Evolutionary conservation across 345 rosid genomes (phyloP), one percentile per base, ranked within the genome.

Genomic region (Chamaenerion angustifolium): DNA sequence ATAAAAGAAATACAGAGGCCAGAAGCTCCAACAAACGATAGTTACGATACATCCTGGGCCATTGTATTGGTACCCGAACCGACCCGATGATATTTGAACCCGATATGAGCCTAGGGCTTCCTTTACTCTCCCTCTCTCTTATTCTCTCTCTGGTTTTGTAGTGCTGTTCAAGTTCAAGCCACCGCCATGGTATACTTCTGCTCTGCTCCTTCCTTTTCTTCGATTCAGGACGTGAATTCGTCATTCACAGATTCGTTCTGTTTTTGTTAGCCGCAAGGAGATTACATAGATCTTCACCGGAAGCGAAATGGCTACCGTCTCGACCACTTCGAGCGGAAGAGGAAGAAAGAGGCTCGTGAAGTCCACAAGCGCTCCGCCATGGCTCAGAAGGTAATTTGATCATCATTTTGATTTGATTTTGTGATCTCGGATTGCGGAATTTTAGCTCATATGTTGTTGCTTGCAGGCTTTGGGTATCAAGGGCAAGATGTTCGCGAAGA

Each of bases 261-360:
- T 55, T 70, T 16, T 6, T 54, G 44, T 49, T 62, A 92, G 98
- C 83, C 95, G 59, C 98, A 87, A 78, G 96, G 96, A 59, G 93
- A 92, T 80, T 68, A 87, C 62, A 92, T 87, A 21, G 95, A 92
- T 16, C 59, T 69, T 6, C 85, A 78, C 82, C 68, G 71, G 70
- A 87, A 87, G 96, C 77, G 85, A 49, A 6, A 82, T 80, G 96
- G 96, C 44, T 66, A 71, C 58, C 93, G 93, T 54, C 75, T 52
- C 59, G 98, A 92, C 53, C 71, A 76, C 73, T 67, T 68, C 66
- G 98, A 87, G 70, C 82, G 80, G 35, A 71, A 76, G 78, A 93
- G 95, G 64, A 86, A 92, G 93, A 87, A 66, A 82, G 77, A 82
- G 75, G 96, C 96, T 31, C 96, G 98, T 74, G 69, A 65, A 57